Percentiles rank a stretch among this genome's conserved stretches.
Conservation (phyloP, 2,329 filamentous ascomycete genomes). For the Pseudogymnoascus destructans region DNA sequence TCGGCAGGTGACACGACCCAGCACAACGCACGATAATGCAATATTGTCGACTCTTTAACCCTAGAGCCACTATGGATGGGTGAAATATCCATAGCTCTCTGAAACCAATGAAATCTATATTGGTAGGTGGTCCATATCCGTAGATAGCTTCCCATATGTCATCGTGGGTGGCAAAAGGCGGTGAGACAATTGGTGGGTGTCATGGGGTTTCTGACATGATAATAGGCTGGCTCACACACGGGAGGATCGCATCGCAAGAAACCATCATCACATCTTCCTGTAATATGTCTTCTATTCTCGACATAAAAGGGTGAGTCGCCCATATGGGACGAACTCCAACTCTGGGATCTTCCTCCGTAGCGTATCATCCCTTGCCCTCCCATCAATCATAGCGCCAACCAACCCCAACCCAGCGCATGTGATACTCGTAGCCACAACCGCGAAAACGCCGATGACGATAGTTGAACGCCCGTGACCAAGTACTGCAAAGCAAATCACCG, state of each 20-base stretch:
- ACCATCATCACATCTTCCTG: neutral
- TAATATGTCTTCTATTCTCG: constrained; percentile 6
- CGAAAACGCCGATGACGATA: neutral
- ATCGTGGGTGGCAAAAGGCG: constrained; percentile 7
- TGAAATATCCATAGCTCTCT: neutral
- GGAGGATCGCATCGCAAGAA: neutral
- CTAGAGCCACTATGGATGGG: neutral
- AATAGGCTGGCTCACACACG: neutral
- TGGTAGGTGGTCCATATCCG: neutral
- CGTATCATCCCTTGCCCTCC: neutral
- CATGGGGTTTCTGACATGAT: neutral
- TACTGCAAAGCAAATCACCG: constrained; percentile 4
- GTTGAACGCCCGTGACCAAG: constrained; percentile 2
- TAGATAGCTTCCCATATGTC: neutral
- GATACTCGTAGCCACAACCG: constrained; percentile 2
- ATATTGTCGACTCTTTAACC: neutral
- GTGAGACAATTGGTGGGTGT: neutral
- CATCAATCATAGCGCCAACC: constrained; percentile 1
- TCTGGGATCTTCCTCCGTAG: neutral
- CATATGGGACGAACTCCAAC: neutral
- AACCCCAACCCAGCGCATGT: neutral
- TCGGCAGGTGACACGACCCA: constrained; percentile 1
- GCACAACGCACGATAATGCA: neutral
- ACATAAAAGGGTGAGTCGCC: neutral
- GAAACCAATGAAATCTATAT: neutral